Conservation (phyloP, 2,329 filamentous ascomycete genomes). For the Penicillium sp. region DNA sequence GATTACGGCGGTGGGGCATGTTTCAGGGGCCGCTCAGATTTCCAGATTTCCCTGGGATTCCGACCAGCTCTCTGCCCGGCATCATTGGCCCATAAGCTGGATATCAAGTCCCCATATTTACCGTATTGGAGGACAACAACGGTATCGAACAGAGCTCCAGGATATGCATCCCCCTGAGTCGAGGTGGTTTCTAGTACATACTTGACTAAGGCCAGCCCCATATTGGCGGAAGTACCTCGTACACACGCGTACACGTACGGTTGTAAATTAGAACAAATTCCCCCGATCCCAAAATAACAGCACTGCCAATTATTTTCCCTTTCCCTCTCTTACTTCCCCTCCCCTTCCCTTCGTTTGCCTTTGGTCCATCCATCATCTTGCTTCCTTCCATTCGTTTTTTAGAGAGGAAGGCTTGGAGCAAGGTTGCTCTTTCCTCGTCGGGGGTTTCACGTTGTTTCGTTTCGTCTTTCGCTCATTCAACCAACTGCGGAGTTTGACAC, state of each 20-base stretch:
- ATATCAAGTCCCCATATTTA: not conserved
- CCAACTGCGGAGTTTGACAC: conserved; percentile 22
- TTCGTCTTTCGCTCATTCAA: conserved; percentile 18
- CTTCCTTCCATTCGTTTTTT: conserved; percentile 28
- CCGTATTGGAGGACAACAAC: not conserved
- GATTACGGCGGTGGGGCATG: conserved; percentile 21
- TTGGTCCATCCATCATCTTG: conserved; percentile 30
- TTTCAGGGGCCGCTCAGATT: conserved; percentile 32
- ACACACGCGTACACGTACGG: conserved; percentile 4
- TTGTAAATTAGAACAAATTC: conserved; percentile 22
- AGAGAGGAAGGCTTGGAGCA: not conserved
- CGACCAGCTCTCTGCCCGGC: not conserved
- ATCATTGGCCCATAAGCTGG: conserved; percentile 7
- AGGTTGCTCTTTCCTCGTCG: conserved; percentile 2
- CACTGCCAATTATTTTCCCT: conserved; percentile 18
- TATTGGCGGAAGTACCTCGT: conserved; percentile 7
- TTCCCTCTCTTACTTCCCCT: conserved; percentile 18
- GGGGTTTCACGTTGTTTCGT: not conserved
- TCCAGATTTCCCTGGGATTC: conserved; percentile 24
- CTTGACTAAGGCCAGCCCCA: not conserved
- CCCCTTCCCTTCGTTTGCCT: conserved; percentile 24
- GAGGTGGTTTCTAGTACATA: not conserved
- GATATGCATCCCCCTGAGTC: not conserved
- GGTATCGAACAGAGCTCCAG: not conserved
- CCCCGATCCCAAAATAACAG: conserved; percentile 25